Conservation (phyloP, 805 yeast genomes). For the Metschnikowia noctiluminum region DNA sequence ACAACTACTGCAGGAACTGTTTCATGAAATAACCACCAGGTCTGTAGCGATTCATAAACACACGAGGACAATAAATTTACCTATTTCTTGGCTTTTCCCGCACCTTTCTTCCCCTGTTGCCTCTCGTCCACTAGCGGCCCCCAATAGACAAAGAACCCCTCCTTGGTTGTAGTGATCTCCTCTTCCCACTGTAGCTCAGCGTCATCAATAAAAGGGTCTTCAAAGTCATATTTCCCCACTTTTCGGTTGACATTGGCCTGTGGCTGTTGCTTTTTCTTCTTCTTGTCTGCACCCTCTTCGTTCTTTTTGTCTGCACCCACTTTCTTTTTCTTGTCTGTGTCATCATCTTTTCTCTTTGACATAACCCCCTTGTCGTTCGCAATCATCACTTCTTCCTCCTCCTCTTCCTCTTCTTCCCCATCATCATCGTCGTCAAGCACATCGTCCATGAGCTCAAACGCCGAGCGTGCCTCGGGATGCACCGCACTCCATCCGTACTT, state of each 20-base stretch:
- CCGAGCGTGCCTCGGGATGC: slow-evolving; percentile 63
- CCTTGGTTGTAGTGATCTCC: slow-evolving; percentile 86
- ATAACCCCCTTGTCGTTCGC: slow-evolving; percentile 12
- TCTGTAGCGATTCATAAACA: background rate
- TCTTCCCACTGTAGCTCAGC: slow-evolving; percentile 90
- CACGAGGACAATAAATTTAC: background rate
- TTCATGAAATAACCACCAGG: too few relatives aligned
- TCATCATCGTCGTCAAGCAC: slow-evolving; percentile 48
- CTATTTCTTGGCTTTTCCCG: slow-evolving; percentile 25
- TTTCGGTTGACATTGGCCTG: slow-evolving; percentile 57
- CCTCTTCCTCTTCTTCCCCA: slow-evolving; percentile 45
- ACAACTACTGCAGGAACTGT: too few relatives aligned
- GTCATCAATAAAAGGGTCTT: slow-evolving; percentile 97
- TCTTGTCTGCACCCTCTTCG: slow-evolving; percentile 38
- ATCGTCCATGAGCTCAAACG: slow-evolving; percentile 50
- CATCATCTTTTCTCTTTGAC: slow-evolving; percentile 22
- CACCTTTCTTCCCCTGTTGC: slow-evolving; percentile 23
- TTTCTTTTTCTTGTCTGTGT: slow-evolving; percentile 42
- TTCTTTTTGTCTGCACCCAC: slow-evolving; percentile 21
- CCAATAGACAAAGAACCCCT: slow-evolving; percentile 92
- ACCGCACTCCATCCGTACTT: slow-evolving; percentile 76
- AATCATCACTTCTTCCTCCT: slow-evolving; percentile 38
- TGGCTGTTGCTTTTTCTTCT: slow-evolving; percentile 41
- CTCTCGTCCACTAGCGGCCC: slow-evolving; percentile 77
- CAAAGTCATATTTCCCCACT: slow-evolving; percentile 86